Percentiles rank a stretch among this genome's conserved stretches.
These are phyloP conservation scores for Penicillium sp. DNA, from an alignment of 2,329 filamentous ascomycete species.

Conservation along the genomic window DNA sequence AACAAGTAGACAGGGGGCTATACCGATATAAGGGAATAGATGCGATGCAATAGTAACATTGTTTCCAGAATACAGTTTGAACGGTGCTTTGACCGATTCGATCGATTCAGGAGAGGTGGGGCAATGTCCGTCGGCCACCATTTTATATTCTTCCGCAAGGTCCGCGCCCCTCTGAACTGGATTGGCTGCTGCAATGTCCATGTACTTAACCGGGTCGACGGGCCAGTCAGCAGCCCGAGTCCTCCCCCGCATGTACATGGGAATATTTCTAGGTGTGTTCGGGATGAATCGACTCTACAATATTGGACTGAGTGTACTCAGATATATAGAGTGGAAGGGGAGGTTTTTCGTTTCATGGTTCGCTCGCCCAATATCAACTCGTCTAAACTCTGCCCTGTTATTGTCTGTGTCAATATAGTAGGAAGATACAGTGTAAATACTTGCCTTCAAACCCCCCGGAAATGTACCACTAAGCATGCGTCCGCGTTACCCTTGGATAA, in stretches of 20 bases:
- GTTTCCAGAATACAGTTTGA: constrained; percentile 9
- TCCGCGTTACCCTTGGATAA: constrained; percentile 15
- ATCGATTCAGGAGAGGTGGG: constrained; percentile 28
- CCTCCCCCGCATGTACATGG: constrained; percentile 2
- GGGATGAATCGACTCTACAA: background rate
- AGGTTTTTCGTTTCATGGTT: background rate
- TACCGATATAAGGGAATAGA: background rate
- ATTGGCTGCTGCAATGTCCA: constrained; percentile 4
- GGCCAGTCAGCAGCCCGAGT: constrained; percentile 2
- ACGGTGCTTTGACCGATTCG: constrained; percentile 21
- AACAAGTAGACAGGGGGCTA: background rate
- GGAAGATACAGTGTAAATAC: background rate
- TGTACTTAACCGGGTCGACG: background rate
- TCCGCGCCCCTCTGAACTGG: constrained; percentile 10
- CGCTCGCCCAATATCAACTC: no score
- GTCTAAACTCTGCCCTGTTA: background rate
- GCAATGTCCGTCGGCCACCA: constrained; percentile 6
- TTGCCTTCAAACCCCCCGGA: constrained; percentile 13
- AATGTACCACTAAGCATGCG: constrained; percentile 10
- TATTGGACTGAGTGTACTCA: background rate
- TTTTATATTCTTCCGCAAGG: constrained; percentile 19
- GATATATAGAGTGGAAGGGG: background rate
- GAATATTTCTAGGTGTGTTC: background rate
- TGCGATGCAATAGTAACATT: constrained; percentile 8
- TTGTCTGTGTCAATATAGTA: background rate